A percentile compares a stretch with the other conserved stretches of the same genome.
Evolutionary conservation across 2,329 filamentous ascomycete species (phyloP).

Genomic region (Cercospora brassicicola): DNA sequence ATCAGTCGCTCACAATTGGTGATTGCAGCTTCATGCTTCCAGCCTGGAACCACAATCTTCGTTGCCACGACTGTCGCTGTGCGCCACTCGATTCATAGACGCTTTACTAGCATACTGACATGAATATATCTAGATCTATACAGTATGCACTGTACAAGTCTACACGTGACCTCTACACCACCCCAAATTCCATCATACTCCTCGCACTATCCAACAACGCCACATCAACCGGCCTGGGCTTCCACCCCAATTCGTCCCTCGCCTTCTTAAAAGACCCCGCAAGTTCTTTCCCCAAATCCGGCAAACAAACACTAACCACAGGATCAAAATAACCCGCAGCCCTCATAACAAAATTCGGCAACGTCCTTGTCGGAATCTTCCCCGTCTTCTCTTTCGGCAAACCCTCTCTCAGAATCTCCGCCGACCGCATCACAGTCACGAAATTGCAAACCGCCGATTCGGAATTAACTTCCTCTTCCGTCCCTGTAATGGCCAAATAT

Average conservation of each 20-base stretch:
- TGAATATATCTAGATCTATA: not conserved
- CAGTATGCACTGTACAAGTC: not conserved
- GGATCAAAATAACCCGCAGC: constrained; percentile 26
- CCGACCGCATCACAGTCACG: constrained; percentile 19
- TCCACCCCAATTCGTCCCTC: constrained; percentile 21
- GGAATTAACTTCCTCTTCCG: not conserved
- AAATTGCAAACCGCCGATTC: constrained; percentile 19
- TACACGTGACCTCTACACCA: constrained; percentile 7
- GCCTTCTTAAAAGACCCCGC: constrained; percentile 24
- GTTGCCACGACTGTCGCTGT: not conserved
- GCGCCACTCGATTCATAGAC: not conserved
- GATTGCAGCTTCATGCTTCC: not conserved
- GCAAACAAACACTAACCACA: constrained; percentile 24
- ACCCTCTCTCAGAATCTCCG: constrained; percentile 19
- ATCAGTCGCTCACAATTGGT: not conserved
- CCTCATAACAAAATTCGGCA: constrained; percentile 27
- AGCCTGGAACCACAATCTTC: not conserved
- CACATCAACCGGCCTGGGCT: constrained; percentile 22
- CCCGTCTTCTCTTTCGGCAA: constrained; percentile 22
- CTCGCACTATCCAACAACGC: constrained; percentile 21
- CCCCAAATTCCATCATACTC: constrained; percentile 24
- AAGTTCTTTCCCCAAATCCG: constrained; percentile 25
- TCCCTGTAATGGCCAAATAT: constrained; percentile 19
- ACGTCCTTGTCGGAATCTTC: constrained; percentile 21
- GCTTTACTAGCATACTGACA: not conserved